phyloP scores from a whole-genome alignment of 768 basidiomycete species.

The Ramaria rubella region DNA sequence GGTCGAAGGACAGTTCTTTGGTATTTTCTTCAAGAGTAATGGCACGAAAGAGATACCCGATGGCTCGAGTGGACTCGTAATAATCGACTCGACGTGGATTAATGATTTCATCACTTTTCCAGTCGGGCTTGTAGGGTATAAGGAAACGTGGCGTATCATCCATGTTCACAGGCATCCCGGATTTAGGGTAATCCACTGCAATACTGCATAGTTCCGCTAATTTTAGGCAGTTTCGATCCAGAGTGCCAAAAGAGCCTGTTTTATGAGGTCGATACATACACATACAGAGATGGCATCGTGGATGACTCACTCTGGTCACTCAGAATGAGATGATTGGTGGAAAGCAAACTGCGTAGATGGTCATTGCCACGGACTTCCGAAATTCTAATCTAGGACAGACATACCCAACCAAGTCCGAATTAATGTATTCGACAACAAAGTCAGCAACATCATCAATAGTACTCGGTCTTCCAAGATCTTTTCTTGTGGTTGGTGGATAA shows the following conservation, averaged over 20 bases:
- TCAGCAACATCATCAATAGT: slow-evolving; percentile 68
- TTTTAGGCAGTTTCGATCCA: slow-evolving; percentile 46
- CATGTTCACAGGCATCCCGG: slow-evolving; percentile 59
- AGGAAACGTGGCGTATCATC: slow-evolving; percentile 44
- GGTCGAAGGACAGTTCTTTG: background rate
- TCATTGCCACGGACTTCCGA: background rate
- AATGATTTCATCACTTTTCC: slow-evolving; percentile 57
- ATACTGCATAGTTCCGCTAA: slow-evolving; percentile 56
- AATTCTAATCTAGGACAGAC: slow-evolving; percentile 13
- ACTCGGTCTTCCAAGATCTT: slow-evolving; percentile 27
- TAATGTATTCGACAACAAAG: slow-evolving; percentile 78
- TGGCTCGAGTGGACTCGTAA: slow-evolving; percentile 62
- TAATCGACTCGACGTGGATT: slow-evolving; percentile 53
- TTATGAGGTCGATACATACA: background rate
- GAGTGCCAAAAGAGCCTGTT: slow-evolving; percentile 37
- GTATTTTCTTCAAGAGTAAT: slow-evolving; percentile 36
- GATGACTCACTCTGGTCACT: slow-evolving; percentile 11
- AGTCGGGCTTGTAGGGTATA: slow-evolving; percentile 71
- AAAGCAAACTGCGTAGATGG: slow-evolving; percentile 48
- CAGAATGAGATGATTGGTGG: slow-evolving; percentile 52
- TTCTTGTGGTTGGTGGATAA: slow-evolving; percentile 33
- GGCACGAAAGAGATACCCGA: slow-evolving; percentile 65
- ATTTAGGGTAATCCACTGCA: slow-evolving; percentile 80
- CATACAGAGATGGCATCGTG: background rate
- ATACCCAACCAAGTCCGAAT: slow-evolving; percentile 68